Conservation (phyloP, 257 asterid species). For the Nemophila menziesii region DNA sequence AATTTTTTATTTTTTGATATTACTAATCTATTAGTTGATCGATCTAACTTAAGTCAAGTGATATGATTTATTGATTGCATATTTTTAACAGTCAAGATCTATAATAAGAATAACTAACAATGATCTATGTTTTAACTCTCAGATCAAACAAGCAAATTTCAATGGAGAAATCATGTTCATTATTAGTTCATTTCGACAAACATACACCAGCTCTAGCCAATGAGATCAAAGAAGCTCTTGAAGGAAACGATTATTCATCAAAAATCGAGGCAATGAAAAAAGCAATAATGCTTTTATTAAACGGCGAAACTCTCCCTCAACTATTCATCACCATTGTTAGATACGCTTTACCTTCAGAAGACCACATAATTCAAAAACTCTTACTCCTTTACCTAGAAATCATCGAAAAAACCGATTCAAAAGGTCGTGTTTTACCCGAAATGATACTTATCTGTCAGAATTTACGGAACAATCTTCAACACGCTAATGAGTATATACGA, state of each 20-base stretch:
- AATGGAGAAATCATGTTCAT: slow-evolving; percentile 86
- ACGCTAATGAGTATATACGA: slow-evolving; percentile 83
- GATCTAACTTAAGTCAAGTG: not conserved
- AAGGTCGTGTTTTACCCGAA: slow-evolving; percentile 75
- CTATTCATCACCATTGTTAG: slow-evolving; percentile 72
- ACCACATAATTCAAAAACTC: slow-evolving; percentile 76
- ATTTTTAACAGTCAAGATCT: not conserved
- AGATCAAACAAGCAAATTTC: not conserved
- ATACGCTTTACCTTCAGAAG: slow-evolving; percentile 87
- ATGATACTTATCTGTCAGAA: slow-evolving; percentile 90
- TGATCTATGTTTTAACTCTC: not conserved
- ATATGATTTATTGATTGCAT: not conserved
- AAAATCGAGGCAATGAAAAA: slow-evolving; percentile 82
- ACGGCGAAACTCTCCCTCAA: slow-evolving; percentile 84
- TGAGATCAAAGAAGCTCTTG: slow-evolving; percentile 94
- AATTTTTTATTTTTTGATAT: no score
- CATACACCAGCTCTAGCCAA: slow-evolving; percentile 76
- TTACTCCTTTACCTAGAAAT: slow-evolving; percentile 67
- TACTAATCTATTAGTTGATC: not conserved
- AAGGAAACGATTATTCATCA: slow-evolving; percentile 62
- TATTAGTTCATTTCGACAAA: slow-evolving; percentile 83
- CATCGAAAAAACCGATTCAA: slow-evolving; percentile 74
- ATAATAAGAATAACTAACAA: not conserved
- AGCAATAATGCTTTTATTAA: slow-evolving; percentile 80
- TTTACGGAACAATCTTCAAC: slow-evolving; percentile 76